Evolutionary conservation across 2,329 filamentous ascomycete species (phyloP), one percentile per base, ranked within the genome.

Genomic region (Colletotrichum incanum): DNA sequence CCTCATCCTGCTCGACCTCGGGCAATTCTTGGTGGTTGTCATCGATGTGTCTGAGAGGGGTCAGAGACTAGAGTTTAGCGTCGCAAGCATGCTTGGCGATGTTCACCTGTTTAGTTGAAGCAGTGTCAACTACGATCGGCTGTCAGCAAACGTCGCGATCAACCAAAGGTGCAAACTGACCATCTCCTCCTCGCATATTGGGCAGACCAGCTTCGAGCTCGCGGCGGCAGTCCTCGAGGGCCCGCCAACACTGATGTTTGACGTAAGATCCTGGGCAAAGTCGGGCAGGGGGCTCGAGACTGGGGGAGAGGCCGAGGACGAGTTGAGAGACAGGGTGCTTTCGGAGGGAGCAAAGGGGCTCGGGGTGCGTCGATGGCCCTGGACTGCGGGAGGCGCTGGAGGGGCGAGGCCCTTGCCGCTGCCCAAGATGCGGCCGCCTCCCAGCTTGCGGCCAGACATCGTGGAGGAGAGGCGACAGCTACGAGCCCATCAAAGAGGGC

Each of bases 131-230:
- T 97, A 78, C 41, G 68, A 6, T 31, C 12, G n/a, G 31, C 18
- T n/a, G 58, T 77, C 52, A 79, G 77, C 65, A 61, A 2, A 45
- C 12, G 28, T 43, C 47, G 54, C 31, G 16, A 61, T 16, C 18
- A n/a, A 54, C 47, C 37, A 16, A 12, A 31, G 20, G 20, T 52
- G 63, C 56, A 23, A 16, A 78, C 84, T 75, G 85, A 96, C 95
- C 96, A 99, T 99, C 82, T 98, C 95, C 84, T 98, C 97, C 77
- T 92, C 95, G 83, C 96, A 99, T 80, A 99, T 99, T n/a, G 96
- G 96, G 81, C 96, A 99, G 67, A 96, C 91, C 71, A 99, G 90
- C 81, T 89, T 89, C 75, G 90, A 90, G 76, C 88, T 90, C 67
- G 90, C 84, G 64, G 90, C 88, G 60, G 84, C 86, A 74, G 88